These are phyloP conservation scores for Gnomoniopsis smithogilvyi DNA, from an alignment of 2,329 filamentous ascomycete species.

Conservation along the genomic window DNA sequence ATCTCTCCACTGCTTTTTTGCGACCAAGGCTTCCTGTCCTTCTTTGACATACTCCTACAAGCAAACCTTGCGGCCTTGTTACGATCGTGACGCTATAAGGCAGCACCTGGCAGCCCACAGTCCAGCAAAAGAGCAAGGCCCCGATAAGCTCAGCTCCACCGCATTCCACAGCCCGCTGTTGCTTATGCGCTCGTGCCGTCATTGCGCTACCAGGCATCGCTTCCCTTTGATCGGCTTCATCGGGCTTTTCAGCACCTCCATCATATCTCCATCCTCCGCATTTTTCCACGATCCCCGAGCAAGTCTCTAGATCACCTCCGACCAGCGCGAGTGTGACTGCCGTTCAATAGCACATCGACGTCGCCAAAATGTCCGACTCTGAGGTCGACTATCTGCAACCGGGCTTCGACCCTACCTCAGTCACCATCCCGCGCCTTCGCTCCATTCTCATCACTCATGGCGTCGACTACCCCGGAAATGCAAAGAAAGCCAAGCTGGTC, in stretches of 20 bases:
- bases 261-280: background rate
- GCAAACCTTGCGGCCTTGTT: background rate
- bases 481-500: conserved; percentile 88
- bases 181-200: conserved; percentile 1
- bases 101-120: background rate
- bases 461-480: conserved; percentile 78
- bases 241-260: background rate
- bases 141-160: background rate
- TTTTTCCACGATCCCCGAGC: background rate
- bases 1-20: conserved; percentile 3
- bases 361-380: conserved; percentile 54
- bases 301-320: background rate
- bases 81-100: background rate
- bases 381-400: conserved; percentile 82
- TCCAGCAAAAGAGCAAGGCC: background rate
- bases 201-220: conserved; percentile 1
- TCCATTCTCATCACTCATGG: conserved; percentile 90
- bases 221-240: background rate
- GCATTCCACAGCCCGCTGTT: background rate
- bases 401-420: conserved; percentile 76
- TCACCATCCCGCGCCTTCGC: conserved; percentile 85
- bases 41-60: background rate
- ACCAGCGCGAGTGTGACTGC: background rate
- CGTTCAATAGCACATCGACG: background rate
- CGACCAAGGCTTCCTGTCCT: background rate